These are phyloP conservation scores for Leccinum pachyderme DNA, from an alignment of 1,284 basidiomycete genomes.

Conservation along the genomic window DNA sequence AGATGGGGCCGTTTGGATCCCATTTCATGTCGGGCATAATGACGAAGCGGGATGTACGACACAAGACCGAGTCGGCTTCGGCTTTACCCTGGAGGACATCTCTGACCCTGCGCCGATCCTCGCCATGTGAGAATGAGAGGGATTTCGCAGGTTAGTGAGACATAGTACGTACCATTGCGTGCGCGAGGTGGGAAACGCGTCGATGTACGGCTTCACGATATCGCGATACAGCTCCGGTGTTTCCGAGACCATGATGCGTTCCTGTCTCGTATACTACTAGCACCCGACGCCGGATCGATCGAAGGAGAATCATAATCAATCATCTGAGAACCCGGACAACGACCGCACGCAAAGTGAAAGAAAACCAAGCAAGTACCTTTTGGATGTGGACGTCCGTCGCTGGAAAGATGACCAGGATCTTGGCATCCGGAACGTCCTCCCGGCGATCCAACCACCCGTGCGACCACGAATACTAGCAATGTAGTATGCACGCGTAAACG, in stretches of 20 bases:
- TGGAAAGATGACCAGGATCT: slow-evolving; percentile 77
- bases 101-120: slow-evolving; percentile 78
- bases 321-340: background rate
- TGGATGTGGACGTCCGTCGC: slow-evolving; percentile 81
- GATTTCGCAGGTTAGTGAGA: no score
- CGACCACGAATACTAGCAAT: slow-evolving; percentile 38
- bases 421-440: slow-evolving; percentile 42
- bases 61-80: slow-evolving; percentile 57
- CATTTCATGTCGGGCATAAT: slow-evolving; percentile 93
- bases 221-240: slow-evolving; percentile 71
- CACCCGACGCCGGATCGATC: no score
- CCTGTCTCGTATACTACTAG: slow-evolving; percentile 82
- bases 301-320: no score
- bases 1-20: slow-evolving; percentile 70
- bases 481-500: no score
- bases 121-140: no score
- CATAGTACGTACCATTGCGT: slow-evolving; percentile 82
- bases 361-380: slow-evolving; percentile 49
- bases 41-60: slow-evolving; percentile 49
- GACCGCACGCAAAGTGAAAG: background rate
- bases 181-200: slow-evolving; percentile 66
- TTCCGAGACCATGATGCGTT: slow-evolving; percentile 72
- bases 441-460: slow-evolving; percentile 39
- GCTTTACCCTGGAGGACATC: slow-evolving; percentile 82
- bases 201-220: slow-evolving; percentile 79